Percentiles rank a stretch among this genome's conserved stretches.
Evolutionary conservation across 2,329 filamentous ascomycete genomes (phyloP).

Genomic region (Cordyceps javanica): DNA sequence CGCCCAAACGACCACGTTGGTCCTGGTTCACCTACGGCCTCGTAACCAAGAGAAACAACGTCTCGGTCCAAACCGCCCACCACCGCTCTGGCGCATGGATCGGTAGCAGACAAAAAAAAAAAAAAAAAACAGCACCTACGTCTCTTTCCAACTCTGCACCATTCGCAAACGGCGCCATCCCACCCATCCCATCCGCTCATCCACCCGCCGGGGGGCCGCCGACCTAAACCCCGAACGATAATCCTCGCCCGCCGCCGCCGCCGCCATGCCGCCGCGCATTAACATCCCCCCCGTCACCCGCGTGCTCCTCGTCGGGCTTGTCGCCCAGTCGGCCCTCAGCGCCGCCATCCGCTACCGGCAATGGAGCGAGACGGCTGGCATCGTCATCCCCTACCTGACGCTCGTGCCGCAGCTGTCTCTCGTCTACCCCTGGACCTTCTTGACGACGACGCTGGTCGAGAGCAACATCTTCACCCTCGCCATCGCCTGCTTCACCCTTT

Average conservation of each 20-base stretch:
- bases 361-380: slow-evolving; percentile 56
- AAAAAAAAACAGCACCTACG: too few species aligned
- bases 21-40: too few species aligned
- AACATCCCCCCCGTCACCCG: slow-evolving; percentile 92
- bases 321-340: slow-evolving; percentile 76
- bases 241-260: too few species aligned
- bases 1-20: too few species aligned
- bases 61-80: too few species aligned
- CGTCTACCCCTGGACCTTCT: slow-evolving; percentile 87
- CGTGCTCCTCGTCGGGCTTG: slow-evolving; percentile 65
- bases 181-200: neutral
- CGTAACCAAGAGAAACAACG: too few species aligned
- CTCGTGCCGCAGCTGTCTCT: slow-evolving; percentile 78
- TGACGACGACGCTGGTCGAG: slow-evolving; percentile 83
- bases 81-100: neutral
- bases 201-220: neutral
- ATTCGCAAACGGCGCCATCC: neutral
- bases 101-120: neutral
- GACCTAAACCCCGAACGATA: slow-evolving; percentile 8
- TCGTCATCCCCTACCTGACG: slow-evolving; percentile 79
- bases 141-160: too few species aligned
- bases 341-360: slow-evolving; percentile 68
- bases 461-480: slow-evolving; percentile 83
- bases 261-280: slow-evolving; percentile 70
- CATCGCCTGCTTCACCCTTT: slow-evolving; percentile 72